Percentiles rank a stretch among this genome's conserved stretches.
phyloP scores from a whole-genome alignment of 176 grass and related monocot genomes.

The Puccinellia tenuiflora region DNA sequence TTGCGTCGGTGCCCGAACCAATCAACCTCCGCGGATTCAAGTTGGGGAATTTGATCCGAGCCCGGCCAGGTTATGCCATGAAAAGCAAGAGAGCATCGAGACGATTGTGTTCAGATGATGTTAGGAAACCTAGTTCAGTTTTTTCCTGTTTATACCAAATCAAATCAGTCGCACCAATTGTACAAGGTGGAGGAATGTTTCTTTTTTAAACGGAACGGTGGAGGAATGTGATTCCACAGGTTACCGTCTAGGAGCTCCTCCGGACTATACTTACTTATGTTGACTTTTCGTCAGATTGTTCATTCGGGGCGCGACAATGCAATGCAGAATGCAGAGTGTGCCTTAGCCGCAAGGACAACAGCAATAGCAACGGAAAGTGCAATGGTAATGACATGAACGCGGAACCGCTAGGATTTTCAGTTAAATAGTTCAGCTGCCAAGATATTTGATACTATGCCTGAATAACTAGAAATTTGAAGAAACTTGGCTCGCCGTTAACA shows the following conservation, averaged over 20 bases:
- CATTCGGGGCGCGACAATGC: neutral
- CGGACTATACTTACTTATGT: no score
- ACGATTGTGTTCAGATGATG: neutral
- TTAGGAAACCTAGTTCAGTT: neutral
- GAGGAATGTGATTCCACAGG: no score
- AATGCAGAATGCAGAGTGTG: neutral
- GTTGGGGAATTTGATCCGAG: neutral
- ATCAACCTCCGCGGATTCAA: neutral
- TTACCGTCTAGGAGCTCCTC: no score
- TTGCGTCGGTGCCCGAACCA: no score
- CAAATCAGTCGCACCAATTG: neutral
- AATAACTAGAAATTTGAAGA: neutral
- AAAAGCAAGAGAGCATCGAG: slow-evolving; percentile 2
- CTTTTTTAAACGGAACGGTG: no score
- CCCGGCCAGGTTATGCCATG: neutral
- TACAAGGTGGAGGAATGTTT: neutral
- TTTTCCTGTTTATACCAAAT: neutral
- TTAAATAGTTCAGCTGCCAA: neutral
- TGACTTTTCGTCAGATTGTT: neutral
- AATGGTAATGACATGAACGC: neutral
- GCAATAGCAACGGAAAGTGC: neutral
- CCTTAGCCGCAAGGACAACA: neutral
- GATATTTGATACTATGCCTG: neutral
- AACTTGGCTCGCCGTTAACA: neutral
- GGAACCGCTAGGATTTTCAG: neutral